These are phyloP conservation scores for Serpula lacrymans DNA, from an alignment of 768 basidiomycete species.

Conservation along the genomic window DNA sequence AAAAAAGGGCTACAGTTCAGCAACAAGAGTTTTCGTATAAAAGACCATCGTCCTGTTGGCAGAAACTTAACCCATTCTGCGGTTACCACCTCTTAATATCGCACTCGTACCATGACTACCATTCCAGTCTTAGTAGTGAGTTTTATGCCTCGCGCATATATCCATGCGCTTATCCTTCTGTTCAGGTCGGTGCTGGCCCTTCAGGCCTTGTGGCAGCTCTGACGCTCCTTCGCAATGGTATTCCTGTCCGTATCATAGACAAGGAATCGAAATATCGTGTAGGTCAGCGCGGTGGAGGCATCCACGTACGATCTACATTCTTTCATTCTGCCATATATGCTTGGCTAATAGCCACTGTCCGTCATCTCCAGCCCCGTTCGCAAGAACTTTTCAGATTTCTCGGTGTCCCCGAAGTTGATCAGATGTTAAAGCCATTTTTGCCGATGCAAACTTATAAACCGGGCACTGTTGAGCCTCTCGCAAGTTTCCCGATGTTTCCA, in stretches of 20 bases:
- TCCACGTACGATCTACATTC: constrained; percentile 18
- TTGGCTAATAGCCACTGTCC: background rate
- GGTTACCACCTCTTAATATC: too few relatives aligned
- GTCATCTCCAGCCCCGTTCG: background rate
- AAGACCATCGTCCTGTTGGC: too few relatives aligned
- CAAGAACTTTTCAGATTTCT: background rate
- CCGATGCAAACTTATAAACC: background rate
- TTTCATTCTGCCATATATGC: too few relatives aligned
- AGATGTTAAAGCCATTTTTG: background rate
- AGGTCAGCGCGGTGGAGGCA: constrained; percentile 23
- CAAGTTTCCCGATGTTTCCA: background rate
- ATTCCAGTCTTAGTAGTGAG: too few relatives aligned
- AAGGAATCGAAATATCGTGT: constrained; percentile 15
- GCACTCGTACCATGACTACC: too few relatives aligned
- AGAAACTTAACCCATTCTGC: too few relatives aligned
- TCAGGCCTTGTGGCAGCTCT: constrained; percentile 44
- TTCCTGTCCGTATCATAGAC: constrained; percentile 33
- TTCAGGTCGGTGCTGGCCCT: constrained; percentile 45
- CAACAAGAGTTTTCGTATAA: too few relatives aligned
- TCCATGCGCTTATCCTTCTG: too few relatives aligned
- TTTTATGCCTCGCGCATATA: too few relatives aligned
- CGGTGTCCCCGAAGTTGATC: background rate
- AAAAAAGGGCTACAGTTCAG: too few relatives aligned
- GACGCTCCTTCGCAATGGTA: constrained; percentile 28
- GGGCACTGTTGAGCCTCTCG: background rate